Evolutionary conservation across 2,329 filamentous ascomycete species (phyloP).

Genomic region (Hymenoscyphus repandus): DNA sequence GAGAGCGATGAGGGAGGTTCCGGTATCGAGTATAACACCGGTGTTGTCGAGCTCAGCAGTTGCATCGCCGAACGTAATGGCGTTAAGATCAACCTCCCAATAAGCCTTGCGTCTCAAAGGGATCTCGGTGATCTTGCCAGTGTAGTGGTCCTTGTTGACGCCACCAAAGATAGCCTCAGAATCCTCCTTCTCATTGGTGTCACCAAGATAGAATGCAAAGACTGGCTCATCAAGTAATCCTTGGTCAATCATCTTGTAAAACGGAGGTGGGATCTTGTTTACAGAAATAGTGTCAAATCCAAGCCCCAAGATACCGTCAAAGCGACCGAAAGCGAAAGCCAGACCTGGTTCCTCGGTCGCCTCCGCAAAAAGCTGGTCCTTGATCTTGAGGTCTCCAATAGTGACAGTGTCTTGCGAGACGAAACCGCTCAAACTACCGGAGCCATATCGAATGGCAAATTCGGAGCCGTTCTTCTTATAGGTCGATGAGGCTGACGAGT

Average conservation of each 20-base stretch:
- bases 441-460: constrained; percentile 94
- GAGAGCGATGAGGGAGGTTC: constrained; percentile 94
- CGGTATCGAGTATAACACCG: constrained; percentile 95
- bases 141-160: constrained; percentile 72
- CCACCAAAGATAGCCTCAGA: constrained; percentile 91
- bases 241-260: constrained; percentile 94
- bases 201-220: constrained; percentile 93
- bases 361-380: constrained; percentile 92
- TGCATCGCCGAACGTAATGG: constrained; percentile 82
- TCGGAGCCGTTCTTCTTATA: constrained; percentile 91
- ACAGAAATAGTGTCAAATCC: constrained; percentile 97
- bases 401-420: constrained; percentile 81
- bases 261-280: constrained; percentile 88
- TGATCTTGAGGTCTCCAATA: constrained; percentile 85
- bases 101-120: constrained; percentile 97
- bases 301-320: constrained; percentile 93
- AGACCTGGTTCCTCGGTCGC: constrained; percentile 92
- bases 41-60: constrained; percentile 88
- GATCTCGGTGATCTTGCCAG: constrained; percentile 85
- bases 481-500: constrained; percentile 80
- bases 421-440: constrained; percentile 87
- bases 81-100: constrained; percentile 97
- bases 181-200: constrained; percentile 61
- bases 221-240: constrained; percentile 84
- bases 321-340: constrained; percentile 95